A percentile compares a stretch with the other conserved stretches of the same genome.
phyloP scores from a whole-genome alignment of 495 filamentous ascomycete genomes.

The Trichoderma virens region DNA sequence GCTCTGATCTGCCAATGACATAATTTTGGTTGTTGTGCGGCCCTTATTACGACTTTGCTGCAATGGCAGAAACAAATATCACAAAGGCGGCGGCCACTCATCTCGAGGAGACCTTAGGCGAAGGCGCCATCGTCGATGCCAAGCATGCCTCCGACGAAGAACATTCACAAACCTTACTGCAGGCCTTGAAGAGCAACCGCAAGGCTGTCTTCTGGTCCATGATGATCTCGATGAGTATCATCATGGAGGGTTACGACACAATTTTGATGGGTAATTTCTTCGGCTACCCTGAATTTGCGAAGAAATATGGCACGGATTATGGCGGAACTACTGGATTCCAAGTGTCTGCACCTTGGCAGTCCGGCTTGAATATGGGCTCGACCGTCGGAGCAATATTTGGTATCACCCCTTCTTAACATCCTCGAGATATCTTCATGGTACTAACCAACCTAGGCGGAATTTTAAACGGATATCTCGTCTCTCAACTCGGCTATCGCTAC shows the following conservation, averaged over 20 bases:
- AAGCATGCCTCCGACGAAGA: slow-evolving; percentile 31
- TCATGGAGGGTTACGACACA: slow-evolving; percentile 20
- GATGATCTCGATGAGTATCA: slow-evolving; percentile 27
- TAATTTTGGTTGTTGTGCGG: not conserved
- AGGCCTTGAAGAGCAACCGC: slow-evolving; percentile 37
- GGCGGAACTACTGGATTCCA: slow-evolving; percentile 19
- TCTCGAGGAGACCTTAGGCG: slow-evolving; percentile 22
- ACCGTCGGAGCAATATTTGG: slow-evolving; percentile 24
- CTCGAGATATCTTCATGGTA: not conserved
- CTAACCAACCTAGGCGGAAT: slow-evolving; percentile 22
- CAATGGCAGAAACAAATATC: not conserved
- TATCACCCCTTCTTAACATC: slow-evolving; percentile 1
- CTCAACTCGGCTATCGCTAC: slow-evolving; percentile 36
- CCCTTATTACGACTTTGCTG: too few relatives aligned
- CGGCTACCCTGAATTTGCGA: slow-evolving; percentile 29
- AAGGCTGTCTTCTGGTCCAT: slow-evolving; percentile 40
- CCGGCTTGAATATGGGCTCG: slow-evolving; percentile 22
- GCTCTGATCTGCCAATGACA: not conserved
- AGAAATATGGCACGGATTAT: slow-evolving; percentile 21
- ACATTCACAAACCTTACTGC: slow-evolving; percentile 34
- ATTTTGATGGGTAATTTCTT: slow-evolving; percentile 21
- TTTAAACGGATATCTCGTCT: slow-evolving; percentile 41
- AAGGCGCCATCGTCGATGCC: slow-evolving; percentile 23
- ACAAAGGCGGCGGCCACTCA: not conserved
- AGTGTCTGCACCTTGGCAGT: slow-evolving; percentile 24